Evolutionary conservation across 441 rosid species (phyloP), one percentile per base, ranked within the genome.

Genomic region (Melianthus villosus): DNA sequence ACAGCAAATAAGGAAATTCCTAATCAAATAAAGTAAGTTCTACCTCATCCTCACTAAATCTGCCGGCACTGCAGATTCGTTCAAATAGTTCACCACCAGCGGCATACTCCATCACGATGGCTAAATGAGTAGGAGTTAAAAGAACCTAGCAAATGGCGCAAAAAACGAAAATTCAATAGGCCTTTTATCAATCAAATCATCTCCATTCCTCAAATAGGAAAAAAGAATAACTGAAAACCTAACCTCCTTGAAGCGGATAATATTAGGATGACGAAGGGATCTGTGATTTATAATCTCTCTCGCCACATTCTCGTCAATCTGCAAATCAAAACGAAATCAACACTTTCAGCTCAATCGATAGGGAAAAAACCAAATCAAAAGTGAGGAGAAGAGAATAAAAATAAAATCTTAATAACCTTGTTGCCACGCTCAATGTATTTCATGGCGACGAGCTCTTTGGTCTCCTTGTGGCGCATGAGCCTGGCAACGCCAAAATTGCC

Each of bases 401-500:
- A n/a, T n/a, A n/a, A n/a, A n/a, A n/a, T n/a, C n/a, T n/a, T 26
- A 26, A 4, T 59, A 40, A 89, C 97, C 96, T 81, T 89, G 61
- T 83, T 83, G 63, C 97, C 97, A 65, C 97, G 65, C 89, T 89
- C 96, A 64, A 89, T 89, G 38, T 84, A 84, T 68, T 89, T 89
- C 22, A 89, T 92, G 58, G 97, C 97, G 53, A 84, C 95, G 57
- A 84, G 94, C 46, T 79, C 92, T 12, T 75, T 64, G 26, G 79
- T 79, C 50, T 65, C 78, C 49, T 73, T 71, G 25, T 89, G 95
- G 53, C 86, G 72, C 96, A 81, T 84, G 66, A 89, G 57, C 67
- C 91, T 72, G 0, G 95, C 97, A 12, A 87, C 85, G 16, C 95
- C 97, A 26, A 83, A 83, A 51, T 87, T 87, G 51, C 97, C 95